phyloP scores from a whole-genome alignment of 108 stramenopile species.

The Cylindrotheca fusiformis region DNA sequence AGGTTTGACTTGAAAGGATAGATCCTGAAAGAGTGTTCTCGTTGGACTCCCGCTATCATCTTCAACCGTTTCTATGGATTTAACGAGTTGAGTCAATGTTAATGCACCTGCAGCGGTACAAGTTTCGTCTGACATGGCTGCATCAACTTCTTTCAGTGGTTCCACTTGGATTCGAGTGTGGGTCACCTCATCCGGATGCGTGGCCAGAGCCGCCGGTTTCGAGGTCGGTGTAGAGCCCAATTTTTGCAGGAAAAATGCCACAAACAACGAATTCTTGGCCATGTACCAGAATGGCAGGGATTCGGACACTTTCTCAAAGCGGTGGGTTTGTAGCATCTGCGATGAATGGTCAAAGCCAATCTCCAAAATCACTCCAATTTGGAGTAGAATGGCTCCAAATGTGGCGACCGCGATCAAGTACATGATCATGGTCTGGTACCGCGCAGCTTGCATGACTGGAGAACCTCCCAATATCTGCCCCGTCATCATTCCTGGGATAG shows the following conservation, averaged over 20 bases:
- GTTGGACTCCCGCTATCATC: not conserved
- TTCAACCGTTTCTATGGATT: not conserved
- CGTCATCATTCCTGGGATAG: slow-evolving; percentile 70
- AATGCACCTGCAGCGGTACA: not conserved
- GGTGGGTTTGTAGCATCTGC: not conserved
- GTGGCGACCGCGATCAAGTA: slow-evolving; percentile 48
- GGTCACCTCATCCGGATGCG: not conserved
- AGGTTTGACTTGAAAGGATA: not conserved
- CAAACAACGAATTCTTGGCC: not conserved
- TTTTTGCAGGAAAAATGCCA: not conserved
- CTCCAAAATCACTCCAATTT: not conserved
- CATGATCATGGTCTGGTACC: slow-evolving; percentile 67
- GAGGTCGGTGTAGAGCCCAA: not conserved
- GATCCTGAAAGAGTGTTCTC: not conserved
- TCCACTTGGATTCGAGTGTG: not conserved
- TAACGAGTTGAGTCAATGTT: not conserved
- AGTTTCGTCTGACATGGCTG: not conserved
- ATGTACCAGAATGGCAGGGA: not conserved
- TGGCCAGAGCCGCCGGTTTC: not conserved
- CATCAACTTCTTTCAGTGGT: not conserved
- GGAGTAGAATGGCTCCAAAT: slow-evolving; percentile 6
- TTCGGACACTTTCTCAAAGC: not conserved
- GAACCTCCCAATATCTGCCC: slow-evolving; percentile 72
- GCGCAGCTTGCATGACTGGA: slow-evolving; percentile 57
- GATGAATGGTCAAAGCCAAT: not conserved